Evolutionary conservation across 2,329 filamentous ascomycete species (phyloP), one percentile per base, ranked within the genome.

Genomic region (Aureobasidium musti): DNA sequence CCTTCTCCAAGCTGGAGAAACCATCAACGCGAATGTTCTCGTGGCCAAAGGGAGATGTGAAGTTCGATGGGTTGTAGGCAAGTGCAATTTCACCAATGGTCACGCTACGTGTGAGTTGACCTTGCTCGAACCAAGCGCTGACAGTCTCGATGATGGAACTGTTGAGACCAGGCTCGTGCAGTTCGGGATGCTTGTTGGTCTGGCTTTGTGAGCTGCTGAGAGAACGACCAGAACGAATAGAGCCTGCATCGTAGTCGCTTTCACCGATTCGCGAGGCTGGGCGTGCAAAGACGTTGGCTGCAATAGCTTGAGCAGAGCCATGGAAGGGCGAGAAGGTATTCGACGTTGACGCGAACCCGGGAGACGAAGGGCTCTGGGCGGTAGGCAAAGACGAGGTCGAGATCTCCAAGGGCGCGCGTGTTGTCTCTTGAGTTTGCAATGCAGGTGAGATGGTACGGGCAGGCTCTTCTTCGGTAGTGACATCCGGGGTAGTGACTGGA

Each of bases 61-160:
- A 79, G 63, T 82, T 80, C 21, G 84, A 77, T 19, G 83, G 79
- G 66, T 95, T 95, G 76, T 93, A 93, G 26, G 89, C 87, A 70
- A 99, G 86, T 3, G 94, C 95, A 71, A 99, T 87, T 79, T 99
- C 94, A 67, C 95, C 95, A 52, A 89, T 87, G 26, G 97, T 86
- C 67, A 89, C 89, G 17, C 89, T 87, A 57, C 87, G 88, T 69
- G 86, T 90, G 13, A 93, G 79, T 14, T 82, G 82, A 10, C 91
- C 91, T 39, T 89, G 85, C 66, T 93, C 89, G 74, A 97, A 96
- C 63, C 87, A 87, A 17, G 91, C 91, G 68, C 88, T 95, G n/a
- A 98, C 87, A 0, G 90, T 95, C 77, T 99, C 95, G 60, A 98
- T 90, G 65, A 98, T 85, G 17, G 94, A 98, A 3, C 91, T 88